Percentiles rank a stretch among this genome's conserved stretches.
Evolutionary conservation across 192 early-diverging fungal genomes (phyloP).

Genomic region (Linderina pennispora): DNA sequence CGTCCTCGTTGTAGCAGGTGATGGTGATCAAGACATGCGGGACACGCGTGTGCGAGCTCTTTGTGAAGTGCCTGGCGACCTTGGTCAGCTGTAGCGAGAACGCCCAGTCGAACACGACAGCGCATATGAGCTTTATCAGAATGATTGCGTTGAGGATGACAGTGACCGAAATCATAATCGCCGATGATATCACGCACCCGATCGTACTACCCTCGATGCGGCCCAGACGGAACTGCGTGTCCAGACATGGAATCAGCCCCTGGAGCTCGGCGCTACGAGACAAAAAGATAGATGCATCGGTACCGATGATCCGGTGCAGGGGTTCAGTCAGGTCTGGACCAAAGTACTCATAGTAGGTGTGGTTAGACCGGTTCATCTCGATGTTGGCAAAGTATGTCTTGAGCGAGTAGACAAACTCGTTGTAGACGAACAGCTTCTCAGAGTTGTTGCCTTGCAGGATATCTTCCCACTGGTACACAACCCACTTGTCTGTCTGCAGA

Average conservation of each 20-base stretch:
- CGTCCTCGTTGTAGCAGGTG: constrained; percentile 87
- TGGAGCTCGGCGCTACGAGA: constrained; percentile 51
- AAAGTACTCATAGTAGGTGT: constrained; percentile 45
- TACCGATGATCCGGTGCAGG: constrained; percentile 18
- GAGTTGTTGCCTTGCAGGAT: constrained; percentile 36
- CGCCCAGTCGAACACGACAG: constrained; percentile 72
- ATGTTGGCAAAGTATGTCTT: constrained; percentile 48
- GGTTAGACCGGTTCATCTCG: constrained; percentile 36
- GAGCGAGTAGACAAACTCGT: constrained; percentile 67
- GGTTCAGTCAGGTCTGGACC: constrained; percentile 13
- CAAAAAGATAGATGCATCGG: constrained; percentile 59
- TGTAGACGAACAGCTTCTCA: constrained; percentile 55
- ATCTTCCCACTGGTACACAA: constrained; percentile 62
- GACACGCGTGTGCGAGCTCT: constrained; percentile 17
- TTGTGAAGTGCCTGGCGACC: constrained; percentile 27
- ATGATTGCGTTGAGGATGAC: constrained; percentile 58
- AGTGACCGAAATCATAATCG: constrained; percentile 53
- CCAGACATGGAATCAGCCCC: constrained; percentile 49
- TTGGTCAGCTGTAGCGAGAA: constrained; percentile 50
- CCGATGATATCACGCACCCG: constrained; percentile 61
- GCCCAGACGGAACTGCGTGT: constrained; percentile 62
- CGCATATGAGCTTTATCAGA: constrained; percentile 58
- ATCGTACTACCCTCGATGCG: constrained; percentile 67
- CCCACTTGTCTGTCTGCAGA: constrained; percentile 33
- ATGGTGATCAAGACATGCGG: constrained; percentile 60